Evolutionary conservation across 257 asterid genomes (phyloP).

Genomic region (Solanum phureja): DNA sequence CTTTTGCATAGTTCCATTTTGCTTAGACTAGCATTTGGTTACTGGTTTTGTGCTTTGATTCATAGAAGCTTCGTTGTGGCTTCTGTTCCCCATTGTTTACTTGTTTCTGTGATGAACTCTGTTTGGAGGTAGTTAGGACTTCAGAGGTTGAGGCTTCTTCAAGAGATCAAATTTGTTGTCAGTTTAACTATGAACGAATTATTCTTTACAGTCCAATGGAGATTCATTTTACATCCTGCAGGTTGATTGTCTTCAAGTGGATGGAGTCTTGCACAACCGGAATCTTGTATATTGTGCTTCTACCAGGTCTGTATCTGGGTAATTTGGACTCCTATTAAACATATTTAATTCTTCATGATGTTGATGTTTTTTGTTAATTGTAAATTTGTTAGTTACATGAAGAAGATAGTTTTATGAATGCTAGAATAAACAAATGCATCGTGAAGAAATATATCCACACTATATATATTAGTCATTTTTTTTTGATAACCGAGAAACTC

Average conservation of each 20-base stretch:
- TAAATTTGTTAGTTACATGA: neutral
- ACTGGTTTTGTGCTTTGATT: neutral
- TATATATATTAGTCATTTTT: neutral
- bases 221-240: conserved; percentile 16
- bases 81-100: neutral
- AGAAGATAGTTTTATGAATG: neutral
- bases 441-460: neutral
- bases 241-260: conserved; percentile 98
- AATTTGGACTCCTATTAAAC: neutral
- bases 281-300: conserved; percentile 97
- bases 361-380: neutral
- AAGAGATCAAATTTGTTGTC: neutral
- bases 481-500: neutral
- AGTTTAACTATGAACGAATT: neutral
- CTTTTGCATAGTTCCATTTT: neutral
- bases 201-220: neutral
- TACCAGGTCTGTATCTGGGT: conserved; percentile 49
- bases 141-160: neutral
- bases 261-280: conserved; percentile 82
- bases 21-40: neutral
- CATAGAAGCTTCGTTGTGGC: neutral
- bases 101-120: neutral
- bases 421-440: neutral
- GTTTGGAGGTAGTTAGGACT: neutral
- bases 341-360: neutral